Base-by-base conservation (phyloP, 169 alveolate genomes). In the Eimeria falciformis region DNA sequence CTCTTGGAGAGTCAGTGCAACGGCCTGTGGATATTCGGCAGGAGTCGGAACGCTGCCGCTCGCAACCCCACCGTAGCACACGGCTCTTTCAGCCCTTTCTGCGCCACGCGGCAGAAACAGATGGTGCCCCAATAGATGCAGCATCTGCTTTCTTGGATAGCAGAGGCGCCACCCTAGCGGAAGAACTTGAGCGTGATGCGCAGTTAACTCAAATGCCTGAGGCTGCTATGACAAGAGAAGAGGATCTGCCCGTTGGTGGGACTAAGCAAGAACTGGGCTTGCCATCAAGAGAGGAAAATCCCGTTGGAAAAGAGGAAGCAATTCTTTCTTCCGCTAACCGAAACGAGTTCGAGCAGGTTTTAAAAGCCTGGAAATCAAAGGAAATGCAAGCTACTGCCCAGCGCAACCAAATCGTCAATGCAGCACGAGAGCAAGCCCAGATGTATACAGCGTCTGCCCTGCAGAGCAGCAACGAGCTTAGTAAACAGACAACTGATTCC, bases 1-100 rank as follows among this genome's bases (percentile, higher is more conserved):
- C n/a, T n/a, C n/a, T n/a, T n/a, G n/a, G n/a, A n/a, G n/a, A n/a
- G n/a, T n/a, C n/a, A n/a, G n/a, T n/a, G n/a, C n/a, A n/a, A n/a
- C n/a, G n/a, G n/a, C n/a, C n/a, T n/a, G n/a, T n/a, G n/a, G n/a
- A n/a, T n/a, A n/a, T n/a, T 50, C 18, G 62, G 11, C 62, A 50
- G 62, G 23, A 50, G 11, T 21, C 11, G 62, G 62, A 50, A 21
- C 23, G 62, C 62, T 12, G 11, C 18, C 62, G 95, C 93, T 98
- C 37, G 92, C 87, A 2, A 0, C 89, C 11, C 18, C 46, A 1
- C 88, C 25, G 73, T 9, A 62, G 29, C 73, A n/a, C 25, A 62
- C 66, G 11, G 25, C 62, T 43, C 65, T 75, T 75, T 27, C 84
- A 75, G 84, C 66, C 56, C 12, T 37, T 75, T 3, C 21, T 27